Percentiles rank a stretch among this genome's conserved stretches.
Evolutionary conservation across 2,329 filamentous ascomycete species (phyloP).

Genomic region (Aspergillus ochraceus): DNA sequence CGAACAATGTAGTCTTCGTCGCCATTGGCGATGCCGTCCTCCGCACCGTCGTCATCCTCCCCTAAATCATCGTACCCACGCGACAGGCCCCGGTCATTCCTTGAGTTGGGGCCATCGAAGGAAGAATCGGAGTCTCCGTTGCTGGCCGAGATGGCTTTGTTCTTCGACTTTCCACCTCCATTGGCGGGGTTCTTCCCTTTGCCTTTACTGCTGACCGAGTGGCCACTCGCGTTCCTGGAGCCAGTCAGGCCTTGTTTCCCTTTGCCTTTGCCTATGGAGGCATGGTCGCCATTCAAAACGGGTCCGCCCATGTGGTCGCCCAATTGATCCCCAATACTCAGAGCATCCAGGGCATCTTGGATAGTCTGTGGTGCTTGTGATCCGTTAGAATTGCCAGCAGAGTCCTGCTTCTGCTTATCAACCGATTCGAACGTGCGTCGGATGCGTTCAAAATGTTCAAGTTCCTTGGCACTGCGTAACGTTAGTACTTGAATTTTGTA

Average conservation of each 20-base stretch:
- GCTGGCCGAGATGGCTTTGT: conserved; percentile 34
- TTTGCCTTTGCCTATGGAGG: conserved; percentile 31
- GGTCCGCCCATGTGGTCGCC: conserved; percentile 20
- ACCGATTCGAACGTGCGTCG: conserved; percentile 74
- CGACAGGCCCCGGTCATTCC: not conserved
- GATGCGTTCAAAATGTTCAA: conserved; percentile 87
- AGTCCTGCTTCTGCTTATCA: conserved; percentile 46
- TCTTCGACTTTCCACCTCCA: conserved; percentile 25
- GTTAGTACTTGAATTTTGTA: conserved; percentile 23
- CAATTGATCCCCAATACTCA: conserved; percentile 26
- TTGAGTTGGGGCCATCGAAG: conserved; percentile 20
- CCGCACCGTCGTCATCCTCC: conserved; percentile 26
- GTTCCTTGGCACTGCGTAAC: conserved; percentile 71
- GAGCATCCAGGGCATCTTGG: conserved; percentile 38
- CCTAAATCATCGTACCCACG: conserved; percentile 19
- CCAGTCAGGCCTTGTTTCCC: conserved; percentile 29
- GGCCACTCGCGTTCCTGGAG: conserved; percentile 31
- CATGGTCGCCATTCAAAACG: conserved; percentile 27
- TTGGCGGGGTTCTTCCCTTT: conserved; percentile 18
- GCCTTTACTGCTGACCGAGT: conserved; percentile 31
- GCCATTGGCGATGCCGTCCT: conserved; percentile 26
- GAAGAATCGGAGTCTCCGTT: conserved; percentile 36
- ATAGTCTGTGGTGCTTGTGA: conserved; percentile 33
- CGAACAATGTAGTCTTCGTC: conserved; percentile 41
- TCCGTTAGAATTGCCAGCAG: conserved; percentile 9